Evolutionary conservation across 805 yeast species (phyloP), one percentile per base, ranked within the genome.

Genomic region (Ogataea trehaloabstinens): DNA sequence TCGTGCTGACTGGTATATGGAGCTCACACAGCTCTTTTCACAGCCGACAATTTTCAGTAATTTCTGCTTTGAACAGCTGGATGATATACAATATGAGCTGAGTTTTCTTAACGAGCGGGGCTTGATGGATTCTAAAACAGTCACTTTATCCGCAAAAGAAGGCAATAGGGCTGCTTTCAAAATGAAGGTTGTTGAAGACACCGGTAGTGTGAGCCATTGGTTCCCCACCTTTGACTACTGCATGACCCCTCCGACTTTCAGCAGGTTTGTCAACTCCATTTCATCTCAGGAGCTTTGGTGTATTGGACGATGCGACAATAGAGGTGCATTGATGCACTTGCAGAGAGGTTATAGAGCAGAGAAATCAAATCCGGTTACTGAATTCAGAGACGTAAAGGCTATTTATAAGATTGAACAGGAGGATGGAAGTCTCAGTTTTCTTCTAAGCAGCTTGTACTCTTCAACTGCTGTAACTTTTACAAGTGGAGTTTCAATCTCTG

Each of bases 211-310:
- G 6, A 33, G 35, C 4, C 46, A 48, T 34, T 52, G 60, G 51
- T 52, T 47, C 30, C 66, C 66, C 4, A 40, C 53, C 1, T 47
- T 53, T 34, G 63, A 58, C 32, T 56, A 38, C 35, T 25, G 38
- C 1, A 27, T 58, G 6, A 51, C 57, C 4, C 29, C 38, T 3
- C 41, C 60, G 1, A 21, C 44, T 2, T 29, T 37, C 17, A 33
- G 52, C 3, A 51, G 42, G 15, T 35, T 42, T 22, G 51, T 51
- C 6, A 51, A 46, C 31, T 40, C 46, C 13, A 35, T 45, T 2
- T 40, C 58, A 6, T 44, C 52, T 3, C 42, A 57, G 21, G 64
- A 60, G 34, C 31, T 62, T 4, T 62, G 67, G 67, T 45, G 53
- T 24, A 35, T 52, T n/a, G 58, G 61, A 1, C 51, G 61, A 12